phyloP scores from a whole-genome alignment of 768 basidiomycete species.

The Tylopilus sp. region DNA sequence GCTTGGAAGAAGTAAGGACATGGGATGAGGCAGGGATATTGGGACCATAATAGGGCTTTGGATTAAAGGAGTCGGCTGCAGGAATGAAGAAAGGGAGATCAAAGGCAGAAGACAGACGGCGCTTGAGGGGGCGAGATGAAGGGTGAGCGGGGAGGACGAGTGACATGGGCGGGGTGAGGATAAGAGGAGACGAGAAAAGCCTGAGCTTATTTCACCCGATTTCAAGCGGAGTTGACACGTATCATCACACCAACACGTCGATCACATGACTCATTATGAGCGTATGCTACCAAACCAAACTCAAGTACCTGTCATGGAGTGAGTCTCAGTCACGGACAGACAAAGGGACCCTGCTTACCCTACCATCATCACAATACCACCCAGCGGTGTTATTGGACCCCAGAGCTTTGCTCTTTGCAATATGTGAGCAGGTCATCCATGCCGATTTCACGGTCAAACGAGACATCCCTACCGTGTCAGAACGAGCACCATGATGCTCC shows the following conservation, averaged over 20 bases:
- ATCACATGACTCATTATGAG: conserved; percentile 35
- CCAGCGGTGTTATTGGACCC: conserved; percentile 67
- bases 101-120: conserved; percentile 44
- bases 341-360: conserved; percentile 45
- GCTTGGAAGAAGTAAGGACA: conserved; percentile 24
- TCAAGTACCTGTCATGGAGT: conserved; percentile 43
- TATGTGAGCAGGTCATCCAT: conserved; percentile 3
- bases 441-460: not conserved
- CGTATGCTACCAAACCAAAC: conserved; percentile 43
- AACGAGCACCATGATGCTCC: conserved; percentile 55
- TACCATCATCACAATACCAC: conserved; percentile 60
- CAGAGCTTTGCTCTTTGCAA: conserved; percentile 42
- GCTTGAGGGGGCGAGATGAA: conserved; percentile 41
- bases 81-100: conserved; percentile 60
- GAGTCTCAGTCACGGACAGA: conserved; percentile 2
- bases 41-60: conserved; percentile 63
- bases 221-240: conserved; percentile 47
- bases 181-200: conserved; percentile 11
- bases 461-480: conserved; percentile 41
- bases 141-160: conserved; percentile 24
- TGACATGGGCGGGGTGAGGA: conserved; percentile 16
- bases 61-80: conserved; percentile 61
- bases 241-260: conserved; percentile 30
- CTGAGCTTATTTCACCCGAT: conserved; percentile 27
- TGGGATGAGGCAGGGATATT: conserved; percentile 21